A percentile compares a stretch with the other conserved stretches of the same genome.
Evolutionary conservation across 257 asterid species (phyloP).

Genomic region (Gardenia jasminoides): DNA sequence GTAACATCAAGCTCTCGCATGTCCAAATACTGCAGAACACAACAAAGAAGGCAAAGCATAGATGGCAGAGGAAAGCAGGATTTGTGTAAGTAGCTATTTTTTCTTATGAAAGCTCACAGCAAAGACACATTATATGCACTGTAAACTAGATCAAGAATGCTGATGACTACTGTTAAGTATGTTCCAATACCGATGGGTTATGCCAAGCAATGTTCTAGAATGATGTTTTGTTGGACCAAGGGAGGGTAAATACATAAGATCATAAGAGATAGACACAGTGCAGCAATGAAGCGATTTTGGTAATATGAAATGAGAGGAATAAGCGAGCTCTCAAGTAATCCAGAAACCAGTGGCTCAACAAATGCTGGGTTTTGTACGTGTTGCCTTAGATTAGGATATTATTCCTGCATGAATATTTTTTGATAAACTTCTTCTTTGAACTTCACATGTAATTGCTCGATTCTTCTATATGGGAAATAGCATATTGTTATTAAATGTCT

Average conservation of each 20-base stretch:
- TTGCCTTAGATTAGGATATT: neutral
- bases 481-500: neutral
- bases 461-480: neutral
- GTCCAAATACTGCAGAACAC: neutral
- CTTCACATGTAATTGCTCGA: no score
- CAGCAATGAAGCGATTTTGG: neutral
- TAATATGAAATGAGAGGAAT: neutral
- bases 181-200: no score
- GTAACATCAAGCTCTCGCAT: neutral
- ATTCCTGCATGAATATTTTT: neutral
- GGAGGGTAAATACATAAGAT: no score
- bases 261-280: no score
- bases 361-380: neutral
- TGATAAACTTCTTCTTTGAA: neutral
- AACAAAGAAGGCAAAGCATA: slow-evolving; percentile 3
- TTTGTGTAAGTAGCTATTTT: no score
- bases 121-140: neutral
- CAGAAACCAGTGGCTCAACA: neutral
- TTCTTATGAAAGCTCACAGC: neutral
- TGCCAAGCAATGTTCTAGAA: no score
- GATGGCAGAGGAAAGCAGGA: neutral
- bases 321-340: neutral
- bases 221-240: no score
- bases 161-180: neutral
- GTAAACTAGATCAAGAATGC: neutral